A percentile compares a stretch with the other conserved stretches of the same genome.
Conservation (phyloP, 2,329 filamentous ascomycete genomes). For the Pseudogymnoascus sp. region DNA sequence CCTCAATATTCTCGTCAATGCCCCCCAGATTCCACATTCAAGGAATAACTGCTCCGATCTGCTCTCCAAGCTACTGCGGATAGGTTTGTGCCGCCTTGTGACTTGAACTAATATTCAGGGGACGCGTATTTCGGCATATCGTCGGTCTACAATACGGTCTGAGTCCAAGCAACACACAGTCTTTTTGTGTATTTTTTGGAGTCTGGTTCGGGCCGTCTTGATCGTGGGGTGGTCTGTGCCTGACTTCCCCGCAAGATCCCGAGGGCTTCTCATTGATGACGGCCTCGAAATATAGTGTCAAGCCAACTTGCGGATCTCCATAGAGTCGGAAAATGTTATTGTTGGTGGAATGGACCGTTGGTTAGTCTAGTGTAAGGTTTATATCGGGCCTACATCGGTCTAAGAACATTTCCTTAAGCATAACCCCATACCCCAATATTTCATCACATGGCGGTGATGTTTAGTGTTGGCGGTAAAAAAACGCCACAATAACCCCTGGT, state of each 20-base stretch:
- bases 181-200: neutral
- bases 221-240: neutral
- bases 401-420: neutral
- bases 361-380: neutral
- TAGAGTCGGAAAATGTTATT: neutral
- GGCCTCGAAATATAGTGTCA: neutral
- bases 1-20: neutral
- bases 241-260: neutral
- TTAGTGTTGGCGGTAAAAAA: neutral
- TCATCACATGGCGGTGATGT: neutral
- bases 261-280: neutral
- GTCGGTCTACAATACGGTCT: neutral
- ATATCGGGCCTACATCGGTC: conserved; percentile 4
- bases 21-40: neutral
- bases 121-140: neutral
- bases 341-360: neutral
- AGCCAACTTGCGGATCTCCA: neutral
- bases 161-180: neutral
- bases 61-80: neutral
- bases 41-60: neutral
- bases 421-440: neutral
- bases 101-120: neutral
- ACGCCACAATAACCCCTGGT: neutral
- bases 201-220: neutral
- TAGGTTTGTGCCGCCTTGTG: neutral